Percentiles rank a stretch among this genome's conserved stretches.
These are phyloP conservation scores for Cryptococcus depauperatus DNA, from an alignment of 1,284 basidiomycete genomes.

Conservation along the genomic window DNA sequence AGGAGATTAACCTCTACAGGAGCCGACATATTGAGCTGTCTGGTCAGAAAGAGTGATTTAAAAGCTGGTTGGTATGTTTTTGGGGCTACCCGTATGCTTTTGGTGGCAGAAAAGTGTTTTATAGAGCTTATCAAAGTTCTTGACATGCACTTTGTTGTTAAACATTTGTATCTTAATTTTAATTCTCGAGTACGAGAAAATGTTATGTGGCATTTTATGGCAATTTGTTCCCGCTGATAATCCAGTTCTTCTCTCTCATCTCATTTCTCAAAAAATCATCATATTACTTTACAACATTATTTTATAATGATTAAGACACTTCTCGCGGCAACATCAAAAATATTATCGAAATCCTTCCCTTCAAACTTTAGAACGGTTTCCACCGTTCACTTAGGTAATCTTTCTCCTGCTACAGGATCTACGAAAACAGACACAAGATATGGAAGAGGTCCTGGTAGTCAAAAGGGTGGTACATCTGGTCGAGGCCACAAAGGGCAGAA, in stretches of 20 bases:
- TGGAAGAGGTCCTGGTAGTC: constrained; percentile 84
- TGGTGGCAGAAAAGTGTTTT: too few species aligned
- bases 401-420: constrained; percentile 35
- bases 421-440: constrained; percentile 69
- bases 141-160: too few species aligned
- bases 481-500: constrained; percentile 95
- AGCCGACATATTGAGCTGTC: constrained; percentile 40
- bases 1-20: constrained; percentile 34
- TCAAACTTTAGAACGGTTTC: constrained; percentile 21
- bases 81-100: too few species aligned
- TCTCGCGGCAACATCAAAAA: constrained; percentile 11
- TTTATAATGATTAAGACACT: constrained; percentile 15
- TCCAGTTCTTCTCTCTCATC: too few species aligned
- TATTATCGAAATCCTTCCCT: constrained; percentile 12
- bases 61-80: background rate
- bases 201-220: too few species aligned
- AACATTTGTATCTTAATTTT: too few species aligned
- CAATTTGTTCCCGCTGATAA: too few species aligned
- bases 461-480: constrained; percentile 83
- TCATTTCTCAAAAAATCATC: background rate
- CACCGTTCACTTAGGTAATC: constrained; percentile 29
- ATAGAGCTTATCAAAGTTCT: too few species aligned
- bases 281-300: constrained; percentile 15
- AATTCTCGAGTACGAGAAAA: too few species aligned
- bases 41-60: constrained; percentile 2